Percentiles rank a stretch among this genome's conserved stretches.
phyloP scores from a whole-genome alignment of 225 moss, liverwort and hornwort genomes.

The Ulota crispa region DNA sequence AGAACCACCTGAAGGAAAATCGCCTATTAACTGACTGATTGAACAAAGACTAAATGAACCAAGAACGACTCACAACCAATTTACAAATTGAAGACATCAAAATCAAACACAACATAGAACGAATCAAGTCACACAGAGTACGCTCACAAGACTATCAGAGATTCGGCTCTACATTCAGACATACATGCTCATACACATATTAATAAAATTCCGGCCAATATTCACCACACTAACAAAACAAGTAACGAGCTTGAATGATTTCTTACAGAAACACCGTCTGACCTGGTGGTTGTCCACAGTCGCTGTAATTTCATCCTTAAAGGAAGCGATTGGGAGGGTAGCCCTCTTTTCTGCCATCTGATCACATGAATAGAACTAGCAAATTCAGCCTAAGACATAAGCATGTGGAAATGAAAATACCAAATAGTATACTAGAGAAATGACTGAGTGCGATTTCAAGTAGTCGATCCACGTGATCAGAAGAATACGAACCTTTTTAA shows the following conservation, averaged over 20 bases:
- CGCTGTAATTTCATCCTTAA: constrained; percentile 67
- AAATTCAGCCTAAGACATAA: constrained; percentile 14
- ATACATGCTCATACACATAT: background rate
- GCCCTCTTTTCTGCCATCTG: constrained; percentile 83
- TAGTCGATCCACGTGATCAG: background rate
- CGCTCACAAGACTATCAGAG: background rate
- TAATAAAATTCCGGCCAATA: background rate
- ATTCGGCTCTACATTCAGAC: background rate
- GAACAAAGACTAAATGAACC: constrained; percentile 7
- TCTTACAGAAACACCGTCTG: constrained; percentile 14
- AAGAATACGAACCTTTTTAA: constrained; percentile 66
- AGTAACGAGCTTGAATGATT: constrained; percentile 4
- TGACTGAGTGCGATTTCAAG: constrained; percentile 1
- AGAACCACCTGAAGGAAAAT: constrained; percentile 75
- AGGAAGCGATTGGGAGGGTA: constrained; percentile 80
- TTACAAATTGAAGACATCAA: constrained; percentile 19
- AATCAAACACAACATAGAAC: background rate
- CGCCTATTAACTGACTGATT: background rate
- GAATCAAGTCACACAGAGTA: constrained; percentile 5
- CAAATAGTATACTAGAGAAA: background rate
- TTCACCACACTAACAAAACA: background rate
- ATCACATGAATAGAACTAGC: constrained; percentile 19
- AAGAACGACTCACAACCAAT: constrained; percentile 3
- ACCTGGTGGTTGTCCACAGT: constrained; percentile 84
- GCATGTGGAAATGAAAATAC: constrained; percentile 4